Base-by-base conservation (phyloP, 228 moss, liverwort and hornwort species). In the Sphagnum fallax region DNA sequence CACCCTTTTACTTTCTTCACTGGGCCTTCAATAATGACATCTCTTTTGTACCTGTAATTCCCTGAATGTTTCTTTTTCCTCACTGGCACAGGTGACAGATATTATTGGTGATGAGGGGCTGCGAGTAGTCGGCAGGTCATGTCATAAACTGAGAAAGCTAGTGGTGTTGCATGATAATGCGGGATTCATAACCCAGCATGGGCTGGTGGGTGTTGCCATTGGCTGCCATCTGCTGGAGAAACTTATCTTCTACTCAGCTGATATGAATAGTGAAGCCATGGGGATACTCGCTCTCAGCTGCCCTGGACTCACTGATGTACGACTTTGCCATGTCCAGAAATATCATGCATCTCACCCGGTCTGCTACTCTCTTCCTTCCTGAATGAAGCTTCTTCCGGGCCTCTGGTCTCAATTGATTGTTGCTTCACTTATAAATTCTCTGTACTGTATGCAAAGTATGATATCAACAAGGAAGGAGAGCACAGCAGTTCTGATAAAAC, bases 21-120 rank as follows among this genome's bases (percentile, higher is more conserved):
- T 32, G 32, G 32, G 32, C 3, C 32, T 32, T 32, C 32, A 32
- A 32, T 3, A 32, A 32, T 32, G 32, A 2, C 2, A 32, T 32
- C 32, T 32, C 32, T 32, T 32, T 32, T 32, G 32, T 32, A 32
- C 32, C 32, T 32, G 32, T 32, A 32, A 32, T 32, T 32, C 32
- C 32, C 32, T 32, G 32, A 32, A 32, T 32, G 32, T 55, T 55
- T 8, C 55, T 55, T 8, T 55, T 55, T 55, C 55, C 32, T 32
- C 32, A 2, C 2, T 32, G 32, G 59, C 48, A 53, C 75, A 87
- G 87, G 84, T 80, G 70, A 79, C 77, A 61, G 87, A 87, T 75
- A 73, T 87, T 50, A 77, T 87, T 68, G 81, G 87, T 52, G 87
- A 87, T 72, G 71, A 77, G 72, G 84, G 87, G 72, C 70, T 84